Base-by-base conservation (phyloP, 2,329 filamentous ascomycete genomes). In the Dendryphion nanum region DNA sequence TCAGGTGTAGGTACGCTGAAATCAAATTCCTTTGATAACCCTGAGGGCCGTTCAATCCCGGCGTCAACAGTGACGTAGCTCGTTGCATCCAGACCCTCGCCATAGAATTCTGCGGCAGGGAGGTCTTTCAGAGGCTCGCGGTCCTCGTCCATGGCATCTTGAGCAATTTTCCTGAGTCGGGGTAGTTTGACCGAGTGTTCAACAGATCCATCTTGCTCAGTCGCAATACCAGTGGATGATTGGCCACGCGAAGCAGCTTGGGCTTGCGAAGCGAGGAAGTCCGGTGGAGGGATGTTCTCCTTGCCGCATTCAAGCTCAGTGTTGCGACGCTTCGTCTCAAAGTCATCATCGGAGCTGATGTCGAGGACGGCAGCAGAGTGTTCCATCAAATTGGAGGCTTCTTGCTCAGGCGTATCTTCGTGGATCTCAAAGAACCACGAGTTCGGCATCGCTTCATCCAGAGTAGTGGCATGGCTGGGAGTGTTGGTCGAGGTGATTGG, bases 391-490 rank as follows among this genome's bases (percentile, higher is more conserved):
- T 95, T 96, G 54, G 89, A 88, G 67, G 93, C 86, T 61, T 95
- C 85, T 60, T 96, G 86, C 61, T 95, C 87, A 6, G 85, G 80
- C 0, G 87, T 89, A 65, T 98, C 91, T 61, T 95, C 88, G 61
- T 96, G 84, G 57, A 98, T 97, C 42, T 91, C 86, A 61, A 98
- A 97, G 72, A 85, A 85, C 90, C 89, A 96, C 42, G 65, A 61
- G 41, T 75, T 76, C 16, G 75, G 70, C 68, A 73, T 69, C 41
- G 76, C 76, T 21, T 80, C 75, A 59, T 85, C 79, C 23, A 61
- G 40, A 5, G 51, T 31, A 3, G 53, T 50, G n/a, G n/a, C n/a
- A 20, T 42, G 45, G 33, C 51, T 26, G 37, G 77, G 72, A 41
- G 63, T 48, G n/a, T 59, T 57, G 37, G 61, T 47, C 2, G 60